phyloP scores from a whole-genome alignment of 2,329 filamentous ascomycete species.

The Zymoseptoria brevis region DNA sequence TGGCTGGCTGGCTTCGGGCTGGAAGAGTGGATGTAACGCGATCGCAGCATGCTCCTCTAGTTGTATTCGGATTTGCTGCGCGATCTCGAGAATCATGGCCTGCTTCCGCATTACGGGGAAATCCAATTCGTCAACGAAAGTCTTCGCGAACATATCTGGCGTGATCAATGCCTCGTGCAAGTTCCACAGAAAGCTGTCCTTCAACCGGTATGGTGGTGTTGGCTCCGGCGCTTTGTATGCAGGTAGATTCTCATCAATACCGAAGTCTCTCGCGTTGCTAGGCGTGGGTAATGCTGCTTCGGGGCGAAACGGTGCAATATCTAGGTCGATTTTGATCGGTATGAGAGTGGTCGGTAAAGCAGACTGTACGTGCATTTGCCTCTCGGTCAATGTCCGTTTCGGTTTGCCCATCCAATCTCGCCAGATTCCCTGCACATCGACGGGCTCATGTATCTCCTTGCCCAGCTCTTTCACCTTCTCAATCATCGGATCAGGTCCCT shows the following conservation, averaged over 20 bases:
- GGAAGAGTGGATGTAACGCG: slow-evolving; percentile 85
- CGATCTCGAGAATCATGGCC: slow-evolving; percentile 67
- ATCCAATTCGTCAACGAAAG: slow-evolving; percentile 85
- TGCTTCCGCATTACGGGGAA: slow-evolving; percentile 62
- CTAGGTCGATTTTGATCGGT: slow-evolving; percentile 91
- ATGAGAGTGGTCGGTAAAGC: slow-evolving; percentile 82
- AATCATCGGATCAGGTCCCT: slow-evolving; percentile 57
- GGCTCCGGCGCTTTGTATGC: slow-evolving; percentile 73
- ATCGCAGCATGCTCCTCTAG: slow-evolving; percentile 94
- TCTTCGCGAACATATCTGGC: slow-evolving; percentile 89
- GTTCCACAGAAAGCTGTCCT: slow-evolving; percentile 97
- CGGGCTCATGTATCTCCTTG: slow-evolving; percentile 70
- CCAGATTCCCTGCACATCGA: slow-evolving; percentile 84
- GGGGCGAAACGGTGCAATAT: slow-evolving; percentile 71
- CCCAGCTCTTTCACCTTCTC: slow-evolving; percentile 63
- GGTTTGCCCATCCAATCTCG: slow-evolving; percentile 88
- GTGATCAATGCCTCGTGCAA: slow-evolving; percentile 89
- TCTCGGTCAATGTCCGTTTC: slow-evolving; percentile 45
- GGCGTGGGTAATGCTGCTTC: slow-evolving; percentile 57
- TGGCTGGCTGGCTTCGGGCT: slow-evolving; percentile 39
- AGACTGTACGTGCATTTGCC: slow-evolving; percentile 57
- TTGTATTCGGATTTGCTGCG: slow-evolving; percentile 88
- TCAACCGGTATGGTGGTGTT: slow-evolving; percentile 77
- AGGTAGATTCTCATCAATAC: slow-evolving; percentile 63
- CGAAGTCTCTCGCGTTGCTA: slow-evolving; percentile 48